These are phyloP conservation scores for Aspergillus sp. DNA, from an alignment of 2,329 filamentous ascomycete genomes.

Conservation along the genomic window DNA sequence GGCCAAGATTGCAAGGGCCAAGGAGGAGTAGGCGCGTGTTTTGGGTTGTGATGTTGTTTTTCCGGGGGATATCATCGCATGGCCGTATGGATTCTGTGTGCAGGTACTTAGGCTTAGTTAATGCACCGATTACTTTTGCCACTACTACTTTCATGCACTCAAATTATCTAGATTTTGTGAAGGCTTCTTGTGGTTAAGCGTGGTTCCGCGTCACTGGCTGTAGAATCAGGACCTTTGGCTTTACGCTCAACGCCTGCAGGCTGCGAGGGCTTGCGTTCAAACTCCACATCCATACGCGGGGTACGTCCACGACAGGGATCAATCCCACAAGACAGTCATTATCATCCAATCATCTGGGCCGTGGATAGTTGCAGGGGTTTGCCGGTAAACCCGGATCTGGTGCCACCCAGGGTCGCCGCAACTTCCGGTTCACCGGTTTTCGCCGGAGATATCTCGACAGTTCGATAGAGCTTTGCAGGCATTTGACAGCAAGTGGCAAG, in stretches of 20 bases:
- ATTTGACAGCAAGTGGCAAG: neutral
- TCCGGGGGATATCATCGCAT: neutral
- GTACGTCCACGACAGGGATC: neutral
- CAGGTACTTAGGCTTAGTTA: too few species aligned
- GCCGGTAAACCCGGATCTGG: neutral
- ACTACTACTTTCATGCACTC: too few species aligned
- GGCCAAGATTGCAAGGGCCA: constrained; percentile 9
- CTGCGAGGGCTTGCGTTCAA: neutral
- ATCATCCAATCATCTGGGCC: neutral
- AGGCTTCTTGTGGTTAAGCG: neutral
- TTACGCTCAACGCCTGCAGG: neutral
- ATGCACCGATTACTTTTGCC: too few species aligned
- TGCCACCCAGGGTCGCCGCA: neutral
- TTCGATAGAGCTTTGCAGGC: neutral
- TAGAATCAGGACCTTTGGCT: too few species aligned
- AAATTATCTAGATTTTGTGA: too few species aligned
- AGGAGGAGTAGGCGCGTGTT: constrained; percentile 8
- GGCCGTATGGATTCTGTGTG: neutral
- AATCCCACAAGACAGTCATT: neutral
- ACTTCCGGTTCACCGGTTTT: neutral
- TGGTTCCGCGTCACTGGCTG: too few species aligned
- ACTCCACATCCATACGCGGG: neutral
- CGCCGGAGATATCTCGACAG: neutral
- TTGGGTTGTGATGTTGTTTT: neutral
- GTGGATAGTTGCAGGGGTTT: neutral